These are phyloP conservation scores for Aspergillus quadricinctus DNA, from an alignment of 2,329 filamentous ascomycete species.

Conservation along the genomic window DNA sequence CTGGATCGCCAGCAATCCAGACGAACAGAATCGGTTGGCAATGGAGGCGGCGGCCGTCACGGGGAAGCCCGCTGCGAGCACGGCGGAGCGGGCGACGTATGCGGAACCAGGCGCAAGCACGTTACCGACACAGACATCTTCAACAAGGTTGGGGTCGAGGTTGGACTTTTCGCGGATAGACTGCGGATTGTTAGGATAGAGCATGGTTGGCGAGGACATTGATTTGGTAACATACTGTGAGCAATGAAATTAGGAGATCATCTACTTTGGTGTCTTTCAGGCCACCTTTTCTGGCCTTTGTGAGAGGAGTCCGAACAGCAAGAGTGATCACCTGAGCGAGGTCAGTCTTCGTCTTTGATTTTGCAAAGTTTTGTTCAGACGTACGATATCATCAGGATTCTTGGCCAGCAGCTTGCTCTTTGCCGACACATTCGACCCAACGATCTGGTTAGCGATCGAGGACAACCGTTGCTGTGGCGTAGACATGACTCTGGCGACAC, in stretches of 20 bases:
- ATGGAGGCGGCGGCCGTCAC: slow-evolving; percentile 72
- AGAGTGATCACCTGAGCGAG: slow-evolving; percentile 36
- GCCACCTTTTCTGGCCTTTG: slow-evolving; percentile 39
- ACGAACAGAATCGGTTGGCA: slow-evolving; percentile 87
- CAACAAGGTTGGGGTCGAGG: slow-evolving; percentile 79
- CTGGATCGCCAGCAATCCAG: slow-evolving; percentile 80
- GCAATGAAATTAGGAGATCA: slow-evolving; percentile 33
- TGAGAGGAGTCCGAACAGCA: slow-evolving; percentile 36
- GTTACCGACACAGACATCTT: slow-evolving; percentile 84
- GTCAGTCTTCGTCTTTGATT: neutral
- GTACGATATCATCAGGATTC: slow-evolving; percentile 38
- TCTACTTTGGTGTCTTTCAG: slow-evolving; percentile 37
- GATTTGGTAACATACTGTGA: slow-evolving; percentile 26
- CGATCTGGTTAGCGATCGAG: slow-evolving; percentile 40
- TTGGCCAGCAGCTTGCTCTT: slow-evolving; percentile 31
- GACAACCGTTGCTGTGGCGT: slow-evolving; percentile 36
- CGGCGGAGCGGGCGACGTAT: slow-evolving; percentile 83
- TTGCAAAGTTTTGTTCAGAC: slow-evolving; percentile 7
- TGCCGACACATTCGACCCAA: slow-evolving; percentile 23
- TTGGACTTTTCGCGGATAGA: slow-evolving; percentile 75
- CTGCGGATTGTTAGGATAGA: slow-evolving; percentile 24
- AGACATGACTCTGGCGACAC: slow-evolving; percentile 27
- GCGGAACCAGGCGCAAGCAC: slow-evolving; percentile 85
- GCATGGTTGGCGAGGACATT: neutral
- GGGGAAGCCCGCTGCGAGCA: slow-evolving; percentile 81